These are phyloP conservation scores for Reutealis trisperma DNA, from an alignment of 345 rosid genomes.

Conservation along the genomic window DNA sequence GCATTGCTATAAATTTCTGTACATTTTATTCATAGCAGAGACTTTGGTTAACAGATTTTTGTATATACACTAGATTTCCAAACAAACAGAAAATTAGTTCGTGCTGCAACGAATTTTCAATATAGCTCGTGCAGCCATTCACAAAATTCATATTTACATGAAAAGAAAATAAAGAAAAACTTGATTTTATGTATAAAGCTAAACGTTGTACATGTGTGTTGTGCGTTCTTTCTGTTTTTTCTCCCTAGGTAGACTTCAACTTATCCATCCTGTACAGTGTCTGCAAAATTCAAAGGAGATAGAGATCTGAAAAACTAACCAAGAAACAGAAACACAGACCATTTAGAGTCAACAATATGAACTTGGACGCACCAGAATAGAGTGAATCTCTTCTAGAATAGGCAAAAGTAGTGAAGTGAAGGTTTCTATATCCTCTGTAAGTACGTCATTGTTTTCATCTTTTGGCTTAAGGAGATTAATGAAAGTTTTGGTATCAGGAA, in stretches of 20 bases:
- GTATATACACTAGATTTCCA: neutral
- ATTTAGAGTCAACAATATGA: neutral
- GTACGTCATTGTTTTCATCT: constrained; percentile 48
- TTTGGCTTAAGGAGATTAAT: constrained; percentile 51
- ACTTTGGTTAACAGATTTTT: neutral
- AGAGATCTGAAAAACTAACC: neutral
- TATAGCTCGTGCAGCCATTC: constrained; percentile 17
- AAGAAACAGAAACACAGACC: neutral
- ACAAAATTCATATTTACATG: constrained; percentile 29
- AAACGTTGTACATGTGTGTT: constrained; percentile 12
- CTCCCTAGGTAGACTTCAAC: constrained; percentile 52
- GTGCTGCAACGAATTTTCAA: neutral
- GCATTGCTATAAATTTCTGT: neutral
- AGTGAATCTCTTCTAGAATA: constrained; percentile 60
- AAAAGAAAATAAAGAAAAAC: constrained; percentile 10
- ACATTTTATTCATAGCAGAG: neutral
- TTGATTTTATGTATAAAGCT: constrained; percentile 6
- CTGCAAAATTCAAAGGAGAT: constrained; percentile 39
- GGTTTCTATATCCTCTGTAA: constrained; percentile 60
- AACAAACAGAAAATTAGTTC: neutral
- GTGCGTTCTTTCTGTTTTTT: neutral
- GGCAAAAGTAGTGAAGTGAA: constrained; percentile 56
- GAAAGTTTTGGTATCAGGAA: constrained; percentile 70
- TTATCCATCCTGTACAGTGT: constrained; percentile 53
- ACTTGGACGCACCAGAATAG: constrained; percentile 52